These are phyloP conservation scores for Diaporthe sp. DNA, from an alignment of 2,329 filamentous ascomycete genomes.

Conservation along the genomic window DNA sequence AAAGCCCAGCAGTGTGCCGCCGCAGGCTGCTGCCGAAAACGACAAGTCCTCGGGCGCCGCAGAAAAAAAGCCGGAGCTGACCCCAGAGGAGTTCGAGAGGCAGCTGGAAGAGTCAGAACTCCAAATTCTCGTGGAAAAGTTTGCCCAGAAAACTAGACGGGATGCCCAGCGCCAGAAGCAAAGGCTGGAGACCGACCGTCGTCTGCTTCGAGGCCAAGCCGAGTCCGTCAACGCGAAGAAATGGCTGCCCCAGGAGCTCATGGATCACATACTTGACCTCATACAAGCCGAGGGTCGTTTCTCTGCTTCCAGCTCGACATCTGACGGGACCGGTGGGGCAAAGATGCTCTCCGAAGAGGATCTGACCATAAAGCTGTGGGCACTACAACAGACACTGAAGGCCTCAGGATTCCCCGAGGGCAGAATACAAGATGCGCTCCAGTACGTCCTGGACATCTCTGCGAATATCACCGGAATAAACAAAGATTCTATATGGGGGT, in stretches of 20 bases:
- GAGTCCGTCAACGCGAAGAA: conserved; percentile 76
- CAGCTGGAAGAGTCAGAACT: conserved; percentile 92
- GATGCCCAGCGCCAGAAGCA: conserved; percentile 81
- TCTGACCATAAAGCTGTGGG: conserved; percentile 84
- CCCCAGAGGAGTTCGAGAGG: conserved; percentile 88
- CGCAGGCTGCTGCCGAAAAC: conserved; percentile 38
- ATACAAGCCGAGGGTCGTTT: conserved; percentile 74
- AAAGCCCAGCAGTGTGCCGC: conserved; percentile 35
- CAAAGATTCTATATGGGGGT: conserved; percentile 81
- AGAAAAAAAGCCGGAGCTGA: conserved; percentile 62
- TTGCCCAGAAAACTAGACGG: conserved; percentile 80
- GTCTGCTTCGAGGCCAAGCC: conserved; percentile 82
- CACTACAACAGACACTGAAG: conserved; percentile 77
- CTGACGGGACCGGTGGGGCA: conserved; percentile 55
- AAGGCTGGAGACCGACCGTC: conserved; percentile 86
- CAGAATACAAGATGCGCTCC: conserved; percentile 72
- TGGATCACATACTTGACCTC: conserved; percentile 81
- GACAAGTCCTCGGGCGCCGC: conserved; percentile 35
- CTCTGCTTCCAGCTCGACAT: conserved; percentile 58
- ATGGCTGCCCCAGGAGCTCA: conserved; percentile 84
- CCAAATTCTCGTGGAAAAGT: conserved; percentile 86
- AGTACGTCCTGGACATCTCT: conserved; percentile 74
- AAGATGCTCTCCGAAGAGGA: conserved; percentile 80
- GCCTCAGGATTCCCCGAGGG: conserved; percentile 74
- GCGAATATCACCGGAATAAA: conserved; percentile 65